These are phyloP conservation scores for Mycosphaerella sp. DNA, from an alignment of 2,329 filamentous ascomycete genomes.

Conservation along the genomic window DNA sequence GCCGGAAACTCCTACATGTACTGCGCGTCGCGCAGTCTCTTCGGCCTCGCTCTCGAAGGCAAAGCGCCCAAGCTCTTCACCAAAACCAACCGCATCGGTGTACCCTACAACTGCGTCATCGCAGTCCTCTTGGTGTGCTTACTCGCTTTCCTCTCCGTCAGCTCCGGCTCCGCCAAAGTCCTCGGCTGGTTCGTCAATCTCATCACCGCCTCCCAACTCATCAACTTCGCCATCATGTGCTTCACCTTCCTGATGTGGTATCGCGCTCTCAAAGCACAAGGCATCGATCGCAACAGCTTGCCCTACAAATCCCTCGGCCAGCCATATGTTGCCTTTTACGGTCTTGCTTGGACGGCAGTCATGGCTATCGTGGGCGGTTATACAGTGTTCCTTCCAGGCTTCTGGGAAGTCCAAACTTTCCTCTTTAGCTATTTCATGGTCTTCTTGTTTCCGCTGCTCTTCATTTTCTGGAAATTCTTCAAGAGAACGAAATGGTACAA, in stretches of 20 bases:
- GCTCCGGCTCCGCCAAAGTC: constrained; percentile 58
- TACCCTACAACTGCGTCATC: constrained; percentile 67
- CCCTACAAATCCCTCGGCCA: constrained; percentile 63
- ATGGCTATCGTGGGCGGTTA: constrained; percentile 75
- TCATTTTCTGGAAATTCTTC: constrained; percentile 63
- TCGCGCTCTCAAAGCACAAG: constrained; percentile 62
- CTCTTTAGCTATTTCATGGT: constrained; percentile 70
- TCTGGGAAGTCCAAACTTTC: constrained; percentile 63
- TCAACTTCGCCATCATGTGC: constrained; percentile 64
- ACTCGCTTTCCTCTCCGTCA: constrained; percentile 67
- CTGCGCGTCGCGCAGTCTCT: constrained; percentile 61
- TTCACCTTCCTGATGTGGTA: constrained; percentile 66
- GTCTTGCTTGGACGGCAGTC: constrained; percentile 54
- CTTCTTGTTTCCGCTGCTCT: constrained; percentile 62
- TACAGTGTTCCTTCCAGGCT: constrained; percentile 61
- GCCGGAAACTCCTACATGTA: constrained; percentile 64
- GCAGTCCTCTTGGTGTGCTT: constrained; percentile 61
- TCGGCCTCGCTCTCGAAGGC: constrained; percentile 58
- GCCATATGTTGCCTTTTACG: constrained; percentile 65
- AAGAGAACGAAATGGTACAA: constrained; percentile 55
- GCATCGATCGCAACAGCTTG: constrained; percentile 57
- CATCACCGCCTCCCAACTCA: constrained; percentile 65
- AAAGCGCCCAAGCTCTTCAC: constrained; percentile 50
- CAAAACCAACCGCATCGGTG: constrained; percentile 57
- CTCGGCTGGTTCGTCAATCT: constrained; percentile 65